These are phyloP conservation scores for Colletotrichum karsti DNA, from an alignment of 2,329 filamentous ascomycete species.

Conservation along the genomic window DNA sequence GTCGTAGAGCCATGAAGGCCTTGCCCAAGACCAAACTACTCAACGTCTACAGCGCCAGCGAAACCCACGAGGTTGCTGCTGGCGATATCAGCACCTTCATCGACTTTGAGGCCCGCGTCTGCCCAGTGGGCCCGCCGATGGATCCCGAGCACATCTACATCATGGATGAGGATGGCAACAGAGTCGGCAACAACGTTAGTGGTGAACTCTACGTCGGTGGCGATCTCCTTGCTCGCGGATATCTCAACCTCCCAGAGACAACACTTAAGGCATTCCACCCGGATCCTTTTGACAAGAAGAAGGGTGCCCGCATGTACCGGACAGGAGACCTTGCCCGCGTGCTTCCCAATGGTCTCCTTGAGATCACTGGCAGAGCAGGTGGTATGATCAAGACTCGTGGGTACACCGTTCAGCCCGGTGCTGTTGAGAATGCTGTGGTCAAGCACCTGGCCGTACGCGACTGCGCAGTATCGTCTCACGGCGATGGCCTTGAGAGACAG, in stretches of 20 bases:
- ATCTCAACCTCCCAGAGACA: constrained; percentile 81
- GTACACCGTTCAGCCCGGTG: constrained; percentile 80
- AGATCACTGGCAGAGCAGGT: constrained; percentile 80
- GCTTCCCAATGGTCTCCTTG: constrained; percentile 72
- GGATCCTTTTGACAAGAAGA: constrained; percentile 68
- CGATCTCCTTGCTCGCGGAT: constrained; percentile 76
- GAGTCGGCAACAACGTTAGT: constrained; percentile 67
- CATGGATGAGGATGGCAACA: constrained; percentile 73
- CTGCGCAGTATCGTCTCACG: constrained; percentile 77
- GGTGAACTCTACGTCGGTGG: constrained; percentile 83
- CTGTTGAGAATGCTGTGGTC: constrained; percentile 78
- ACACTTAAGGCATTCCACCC: constrained; percentile 77
- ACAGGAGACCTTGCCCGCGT: constrained; percentile 77
- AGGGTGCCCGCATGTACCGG: constrained; percentile 75
- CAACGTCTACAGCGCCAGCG: constrained; percentile 85
- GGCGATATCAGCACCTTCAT: constrained; percentile 78
- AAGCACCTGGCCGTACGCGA: constrained; percentile 75
- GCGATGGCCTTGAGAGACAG: constrained; percentile 79
- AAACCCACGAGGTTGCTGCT: constrained; percentile 83
- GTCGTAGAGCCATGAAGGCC: constrained; percentile 71
- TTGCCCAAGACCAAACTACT: constrained; percentile 75
- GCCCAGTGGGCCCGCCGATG: constrained; percentile 77
- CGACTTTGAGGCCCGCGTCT: constrained; percentile 69
- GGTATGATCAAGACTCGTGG: constrained; percentile 85
- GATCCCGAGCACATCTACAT: constrained; percentile 77